Base-by-base conservation (phyloP, 2,329 filamentous ascomycete genomes). In the Talaromyces sp. region DNA sequence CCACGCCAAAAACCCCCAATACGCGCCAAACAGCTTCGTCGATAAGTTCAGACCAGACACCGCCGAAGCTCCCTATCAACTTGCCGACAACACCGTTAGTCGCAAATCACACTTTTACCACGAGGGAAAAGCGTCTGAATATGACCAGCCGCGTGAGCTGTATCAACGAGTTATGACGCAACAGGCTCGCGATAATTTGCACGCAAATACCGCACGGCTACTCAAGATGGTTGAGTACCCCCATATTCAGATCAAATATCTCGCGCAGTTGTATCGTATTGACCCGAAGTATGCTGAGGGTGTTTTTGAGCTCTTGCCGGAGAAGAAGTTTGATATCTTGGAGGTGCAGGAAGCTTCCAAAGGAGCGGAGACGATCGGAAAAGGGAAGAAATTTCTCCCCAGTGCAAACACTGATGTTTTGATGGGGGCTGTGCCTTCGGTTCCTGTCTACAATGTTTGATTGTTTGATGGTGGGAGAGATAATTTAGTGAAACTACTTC, bases 211-310 rank as follows among this genome's bases (percentile, higher is more conserved):
- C 0, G 81, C 75, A 2, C 77, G 77, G 52, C 75, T 77, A 67
- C 69, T 83, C 40, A 74, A 74, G 25, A 68, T 75, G n/a, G 80
- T 82, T 54, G 72, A 72, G n/a, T 77, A 76, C 55, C 70, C 74
- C 0, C 71, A 77, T 39, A 81, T 83, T 35, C 77, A 82, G 75
- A 73, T 79, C 64, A 82, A 82, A 64, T 84, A 84, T 67, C 74
- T 84, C 0, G 80, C 81, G 0, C 83, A 85, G 69, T 74, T 80
- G 56, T 80, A 82, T 70, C 79, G 80, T 64, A 82, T 84, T 56
- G 74, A 75, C 6, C 75, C 76, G 0, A 79, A 79, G 58, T 83
- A 82, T 60, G 75, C 81, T 0, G 70, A 74, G 57, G 80, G 76
- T 4, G 78, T 84, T 11, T 83, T 80, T 64, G 73, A 81, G 33